Evolutionary conservation across 2,329 filamentous ascomycete genomes (phyloP).

Genomic region (Ophiosphaerella herpotricha): DNA sequence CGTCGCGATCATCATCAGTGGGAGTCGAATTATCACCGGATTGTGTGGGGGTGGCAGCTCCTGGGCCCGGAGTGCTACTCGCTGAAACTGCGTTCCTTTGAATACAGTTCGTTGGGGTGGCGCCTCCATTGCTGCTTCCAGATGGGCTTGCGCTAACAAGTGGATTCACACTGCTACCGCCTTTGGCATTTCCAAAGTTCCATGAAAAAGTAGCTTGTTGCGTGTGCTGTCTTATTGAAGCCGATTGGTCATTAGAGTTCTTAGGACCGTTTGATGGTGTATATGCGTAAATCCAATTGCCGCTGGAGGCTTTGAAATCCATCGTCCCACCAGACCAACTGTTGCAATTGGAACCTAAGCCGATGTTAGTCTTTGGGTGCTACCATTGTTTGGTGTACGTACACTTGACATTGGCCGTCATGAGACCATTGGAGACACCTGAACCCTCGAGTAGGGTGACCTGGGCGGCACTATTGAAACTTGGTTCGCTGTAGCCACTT

Average conservation of each 20-base stretch:
- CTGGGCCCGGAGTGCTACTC: constrained; percentile 5
- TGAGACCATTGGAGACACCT: constrained; percentile 56
- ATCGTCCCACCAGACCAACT: constrained; percentile 59
- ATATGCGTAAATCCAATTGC: constrained; percentile 58
- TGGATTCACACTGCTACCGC: constrained; percentile 54
- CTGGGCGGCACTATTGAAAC: constrained; percentile 48
- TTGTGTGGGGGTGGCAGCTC: constrained; percentile 7
- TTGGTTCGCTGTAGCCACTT: constrained; percentile 51
- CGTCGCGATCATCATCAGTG: constrained; percentile 5
- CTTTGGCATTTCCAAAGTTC: constrained; percentile 55
- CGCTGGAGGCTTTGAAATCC: constrained; percentile 51
- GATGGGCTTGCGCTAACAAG: constrained; percentile 39
- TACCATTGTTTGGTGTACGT: constrained; percentile 14
- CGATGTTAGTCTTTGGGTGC: constrained; percentile 10
- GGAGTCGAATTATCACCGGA: constrained; percentile 2
- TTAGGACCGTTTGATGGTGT: constrained; percentile 53
- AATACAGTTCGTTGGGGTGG: constrained; percentile 33
- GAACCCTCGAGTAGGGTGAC: constrained; percentile 59
- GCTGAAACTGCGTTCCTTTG: constrained; percentile 29
- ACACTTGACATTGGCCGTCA: constrained; percentile 63
- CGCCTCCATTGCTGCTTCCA: constrained; percentile 17
- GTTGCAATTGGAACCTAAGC: constrained; percentile 56
- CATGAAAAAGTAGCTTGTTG: constrained; percentile 49
- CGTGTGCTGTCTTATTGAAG: constrained; percentile 53
- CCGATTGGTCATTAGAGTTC: constrained; percentile 52